Evolutionary conservation across 2,329 filamentous ascomycete genomes (phyloP).

Genomic region (Curvularia eragrostidis): DNA sequence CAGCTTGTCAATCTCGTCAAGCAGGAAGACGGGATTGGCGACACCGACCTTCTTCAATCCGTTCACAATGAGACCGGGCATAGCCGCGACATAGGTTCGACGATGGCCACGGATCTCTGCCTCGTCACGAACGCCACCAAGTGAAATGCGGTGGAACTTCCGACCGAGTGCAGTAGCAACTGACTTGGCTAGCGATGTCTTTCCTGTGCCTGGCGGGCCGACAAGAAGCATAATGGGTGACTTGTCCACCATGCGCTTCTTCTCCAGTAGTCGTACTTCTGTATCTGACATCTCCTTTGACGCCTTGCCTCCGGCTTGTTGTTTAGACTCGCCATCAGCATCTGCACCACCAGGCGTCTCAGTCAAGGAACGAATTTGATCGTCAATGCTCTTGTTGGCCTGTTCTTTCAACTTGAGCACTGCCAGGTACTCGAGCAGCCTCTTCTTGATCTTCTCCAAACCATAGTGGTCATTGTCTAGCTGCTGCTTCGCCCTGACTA

Average conservation of each 20-base stretch:
- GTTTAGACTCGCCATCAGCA: constrained; percentile 46
- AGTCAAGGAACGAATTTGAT: constrained; percentile 69
- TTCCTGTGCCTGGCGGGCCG: constrained; percentile 92
- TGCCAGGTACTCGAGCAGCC: constrained; percentile 91
- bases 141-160: constrained; percentile 95
- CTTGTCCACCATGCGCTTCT: constrained; percentile 88
- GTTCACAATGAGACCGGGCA: constrained; percentile 94
- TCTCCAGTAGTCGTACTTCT: constrained; percentile 77
- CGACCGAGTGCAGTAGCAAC: constrained; percentile 89
- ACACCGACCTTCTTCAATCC: constrained; percentile 95
- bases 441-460: constrained; percentile 95
- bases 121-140: constrained; percentile 94
- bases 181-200: constrained; percentile 93
- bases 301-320: constrained; percentile 52
- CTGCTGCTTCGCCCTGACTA: constrained; percentile 82
- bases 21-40: constrained; percentile 90
- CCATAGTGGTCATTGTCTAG: constrained; percentile 97
- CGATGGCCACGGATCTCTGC: constrained; percentile 96
- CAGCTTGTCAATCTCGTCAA: constrained; percentile 98
- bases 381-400: constrained; percentile 81
- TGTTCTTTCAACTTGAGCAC: constrained; percentile 95
- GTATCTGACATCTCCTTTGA: constrained; percentile 47
- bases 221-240: constrained; percentile 94
- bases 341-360: constrained; percentile 48
- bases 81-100: constrained; percentile 96